Base-by-base conservation (phyloP, 1,284 basidiomycete genomes). In the Athelia sp. region DNA sequence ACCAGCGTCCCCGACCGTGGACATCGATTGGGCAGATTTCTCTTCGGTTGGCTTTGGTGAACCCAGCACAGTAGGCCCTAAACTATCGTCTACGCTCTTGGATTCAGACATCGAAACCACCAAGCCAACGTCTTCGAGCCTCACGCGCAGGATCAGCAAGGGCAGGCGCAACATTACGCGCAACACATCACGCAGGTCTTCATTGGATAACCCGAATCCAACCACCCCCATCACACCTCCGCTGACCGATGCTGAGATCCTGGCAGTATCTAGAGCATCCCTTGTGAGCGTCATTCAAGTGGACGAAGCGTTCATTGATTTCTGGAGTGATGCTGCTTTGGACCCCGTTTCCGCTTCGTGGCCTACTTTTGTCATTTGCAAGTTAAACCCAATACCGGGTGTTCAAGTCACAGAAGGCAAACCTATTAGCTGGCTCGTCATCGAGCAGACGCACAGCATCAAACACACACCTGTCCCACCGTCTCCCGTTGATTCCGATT, bases 301-400 rank as follows among this genome's bases (percentile, higher is more conserved):
- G 4, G 87, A 89, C 57, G 86, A 89, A 59, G 84, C 84, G 1
- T 89, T 89, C 61, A 66, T 87, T 49, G 87, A 89, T 62, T 88
- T 87, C 59, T 89, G 85, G 84, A 75, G 73, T 46, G 86, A 89
- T 56, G 76, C 83, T 1, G 58, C 88, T 17, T 64, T 81, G 9
- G 86, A 89, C 55, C 79, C 84, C 10, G 75, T 87, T 51, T 69
- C 81, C 1, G 61, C 71, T 0, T 62, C 67, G 29, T 87, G 82
- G 84, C 85, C 85, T 6, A 65, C 72, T 3, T 87, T 88, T 54
- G 74, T 84, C 29, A 62, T 89, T 13, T 84, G 82, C 61, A 81
- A 82, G 59, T 73, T 89, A 40, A 84, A 79, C 59, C 52, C 64
- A 1, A 54, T 63, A 4, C 50, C 60, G 31, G 50, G 54, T 43